Conservation (phyloP, 371 early-diverging fungal species). For the Zancudomyces culisetae region DNA sequence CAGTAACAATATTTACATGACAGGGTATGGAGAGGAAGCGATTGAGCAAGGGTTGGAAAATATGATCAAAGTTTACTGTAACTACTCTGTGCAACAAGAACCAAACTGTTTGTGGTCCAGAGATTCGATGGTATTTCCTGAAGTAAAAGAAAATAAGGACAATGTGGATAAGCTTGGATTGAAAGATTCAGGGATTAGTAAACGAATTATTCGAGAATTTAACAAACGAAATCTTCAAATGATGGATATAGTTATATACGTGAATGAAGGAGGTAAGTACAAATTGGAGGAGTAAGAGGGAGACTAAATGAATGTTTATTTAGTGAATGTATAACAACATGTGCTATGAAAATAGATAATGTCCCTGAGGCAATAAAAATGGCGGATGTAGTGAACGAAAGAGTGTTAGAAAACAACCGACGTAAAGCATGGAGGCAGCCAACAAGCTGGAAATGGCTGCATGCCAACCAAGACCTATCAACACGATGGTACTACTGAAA, state of each 20-base stretch:
- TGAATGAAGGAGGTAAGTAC: constrained; percentile 33
- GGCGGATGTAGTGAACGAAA: constrained; percentile 34
- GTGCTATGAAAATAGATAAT: constrained; percentile 27
- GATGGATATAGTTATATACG: constrained; percentile 40
- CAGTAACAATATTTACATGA: no score
- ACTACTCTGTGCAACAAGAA: no score
- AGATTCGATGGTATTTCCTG: no score
- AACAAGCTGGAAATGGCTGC: constrained; percentile 43
- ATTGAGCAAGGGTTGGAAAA: no score
- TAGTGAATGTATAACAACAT: background rate
- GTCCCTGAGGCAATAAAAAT: constrained; percentile 40
- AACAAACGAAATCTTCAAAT: constrained; percentile 17
- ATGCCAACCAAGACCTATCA: no score
- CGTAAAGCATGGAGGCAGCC: constrained; percentile 35
- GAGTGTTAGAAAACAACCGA: constrained; percentile 10
- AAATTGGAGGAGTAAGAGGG: background rate
- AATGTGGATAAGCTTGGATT: constrained; percentile 3
- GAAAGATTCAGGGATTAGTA: constrained; percentile 13
- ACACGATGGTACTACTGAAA: no score
- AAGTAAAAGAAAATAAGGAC: no score
- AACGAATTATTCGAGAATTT: constrained; percentile 7
- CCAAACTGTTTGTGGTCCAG: no score
- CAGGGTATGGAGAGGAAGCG: no score
- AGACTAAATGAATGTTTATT: background rate
- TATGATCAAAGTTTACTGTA: no score